Evolutionary conservation across 352 stramenopile species (phyloP), one percentile per base, ranked within the genome.

Genomic region (Pythium rhizo-oryzae): DNA sequence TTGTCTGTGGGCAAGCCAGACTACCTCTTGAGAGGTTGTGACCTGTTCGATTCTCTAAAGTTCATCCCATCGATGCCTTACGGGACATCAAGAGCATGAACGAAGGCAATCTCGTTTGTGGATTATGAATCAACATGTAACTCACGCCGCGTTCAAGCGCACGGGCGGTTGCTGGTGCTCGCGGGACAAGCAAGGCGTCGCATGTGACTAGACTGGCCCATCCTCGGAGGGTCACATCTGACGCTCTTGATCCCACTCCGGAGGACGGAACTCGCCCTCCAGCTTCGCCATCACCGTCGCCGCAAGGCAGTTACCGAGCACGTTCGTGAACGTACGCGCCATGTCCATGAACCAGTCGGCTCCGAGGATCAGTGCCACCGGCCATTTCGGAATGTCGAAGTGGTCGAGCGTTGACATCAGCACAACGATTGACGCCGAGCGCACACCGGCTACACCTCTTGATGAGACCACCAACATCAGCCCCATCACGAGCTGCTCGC

Each of bases 261-360:
- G 72, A 21, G 74, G 85, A 25, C 78, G 80, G 62, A 86, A 89
- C 57, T 85, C 78, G n/a, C 80, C 76, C 70, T 89, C 81, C 30
- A 85, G 67, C 67, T 89, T 89, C 61, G 81, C 81, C 81, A 89
- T 89, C 18, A 85, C 75, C 11, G 82, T 72, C 12, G 80, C 70
- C 0, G 78, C 78, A 13, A 89, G 50, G 35, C 78, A 87, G 64
- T 89, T 89, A 24, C 81, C 78, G 47, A 82, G 69, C 1, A 89
- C 77, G 52, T 87, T 89, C 11, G 71, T 82, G 52, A 86, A 70
- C 19, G 81, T 85, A 21, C 81, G 81, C 0, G 77, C 59, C 78
- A 87, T 87, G 62, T 87, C 78, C 72, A 82, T 84, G 71, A 89
- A 69, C 81, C 81, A 89, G 51, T 89, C 81, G 19, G 78, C 81